A percentile compares a stretch with the other conserved stretches of the same genome.
Evolutionary conservation across 805 yeast species (phyloP).

Genomic region (Saccharomycopsis synnaedendra): DNA sequence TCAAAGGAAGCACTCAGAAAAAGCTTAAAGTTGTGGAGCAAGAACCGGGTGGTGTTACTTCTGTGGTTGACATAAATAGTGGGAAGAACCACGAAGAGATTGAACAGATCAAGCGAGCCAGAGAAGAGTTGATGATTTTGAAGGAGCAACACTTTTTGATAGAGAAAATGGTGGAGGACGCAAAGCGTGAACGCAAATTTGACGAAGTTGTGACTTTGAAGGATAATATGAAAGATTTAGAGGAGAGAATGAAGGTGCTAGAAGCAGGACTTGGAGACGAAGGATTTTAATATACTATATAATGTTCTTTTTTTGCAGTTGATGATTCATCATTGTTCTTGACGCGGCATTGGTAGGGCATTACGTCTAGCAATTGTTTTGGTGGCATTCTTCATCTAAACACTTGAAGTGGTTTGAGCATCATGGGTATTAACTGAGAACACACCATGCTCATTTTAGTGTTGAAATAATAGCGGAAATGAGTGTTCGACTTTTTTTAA

Average conservation of each 20-base stretch:
- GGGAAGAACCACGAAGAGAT: constrained; percentile 20
- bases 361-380: too few species aligned
- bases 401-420: too few species aligned
- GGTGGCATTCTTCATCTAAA: too few species aligned
- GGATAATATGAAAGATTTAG: constrained; percentile 46
- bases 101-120: constrained; percentile 41
- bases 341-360: too few species aligned
- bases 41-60: not conserved
- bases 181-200: constrained; percentile 57
- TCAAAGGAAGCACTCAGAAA: constrained; percentile 13
- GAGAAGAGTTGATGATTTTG: constrained; percentile 77
- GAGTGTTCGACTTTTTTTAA: too few species aligned
- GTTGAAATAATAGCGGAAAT: too few species aligned
- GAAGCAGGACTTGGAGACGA: constrained; percentile 42
- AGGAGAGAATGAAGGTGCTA: constrained; percentile 33
- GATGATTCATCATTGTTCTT: not conserved
- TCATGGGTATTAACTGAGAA: too few species aligned
- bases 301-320: not conserved
- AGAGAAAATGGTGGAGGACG: constrained; percentile 47
- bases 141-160: constrained; percentile 76
- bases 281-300: not conserved
- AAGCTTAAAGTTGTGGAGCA: too few species aligned
- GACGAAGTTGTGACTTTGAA: constrained; percentile 62
- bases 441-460: too few species aligned
- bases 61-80: constrained; percentile 1